Base-by-base conservation (phyloP, 345 rosid genomes). In the Eucalyptus leucophloia region DNA sequence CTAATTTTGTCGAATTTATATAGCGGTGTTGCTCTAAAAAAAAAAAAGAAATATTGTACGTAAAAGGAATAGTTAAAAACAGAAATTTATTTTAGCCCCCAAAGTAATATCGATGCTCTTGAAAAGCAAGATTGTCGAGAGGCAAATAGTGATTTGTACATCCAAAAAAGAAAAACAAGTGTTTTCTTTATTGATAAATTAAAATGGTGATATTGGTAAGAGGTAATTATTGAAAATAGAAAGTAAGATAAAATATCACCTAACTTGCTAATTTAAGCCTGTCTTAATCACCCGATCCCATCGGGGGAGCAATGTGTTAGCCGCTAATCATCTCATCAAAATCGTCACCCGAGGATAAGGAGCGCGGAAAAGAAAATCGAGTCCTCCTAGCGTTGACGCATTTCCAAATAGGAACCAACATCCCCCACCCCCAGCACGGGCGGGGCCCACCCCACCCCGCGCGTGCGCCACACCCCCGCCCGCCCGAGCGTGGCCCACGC, bases 181-280 rank as follows among this genome's bases (percentile, higher is more conserved):
- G 2, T 7, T 15, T 15, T n/a, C 0, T 65, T n/a, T 0, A 3
- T 65, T 2, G 1, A n/a, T n/a, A n/a, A 30, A 30, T 7, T 30
- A 19, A 1, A n/a, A 65, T 15, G 2, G 19, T 15, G 7, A 56
- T 26, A n/a, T 7, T n/a, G 3, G 2, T 3, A 15, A 30, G 1
- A 30, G 5, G 21, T 65, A 4, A 65, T n/a, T 16, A n/a, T 65
- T 16, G 21, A n/a, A 65, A 65, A 15, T 5, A n/a, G 37, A 65
- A 15, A 65, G 37, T 5, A 1, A n/a, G 19, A 65, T 15, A 65
- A 16, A 2, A 56, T n/a, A n/a, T n/a, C 19, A 7, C 37, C 40
- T n/a, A n/a, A n/a, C 10, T n/a, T 65, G 19, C 40, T 16, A 65
- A n/a, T 65, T 65, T n/a, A 65, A 65, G 37, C 11, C 40, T 4